Base-by-base conservation (phyloP, 495 filamentous ascomycete genomes). In the Delitschia confertaspora region DNA sequence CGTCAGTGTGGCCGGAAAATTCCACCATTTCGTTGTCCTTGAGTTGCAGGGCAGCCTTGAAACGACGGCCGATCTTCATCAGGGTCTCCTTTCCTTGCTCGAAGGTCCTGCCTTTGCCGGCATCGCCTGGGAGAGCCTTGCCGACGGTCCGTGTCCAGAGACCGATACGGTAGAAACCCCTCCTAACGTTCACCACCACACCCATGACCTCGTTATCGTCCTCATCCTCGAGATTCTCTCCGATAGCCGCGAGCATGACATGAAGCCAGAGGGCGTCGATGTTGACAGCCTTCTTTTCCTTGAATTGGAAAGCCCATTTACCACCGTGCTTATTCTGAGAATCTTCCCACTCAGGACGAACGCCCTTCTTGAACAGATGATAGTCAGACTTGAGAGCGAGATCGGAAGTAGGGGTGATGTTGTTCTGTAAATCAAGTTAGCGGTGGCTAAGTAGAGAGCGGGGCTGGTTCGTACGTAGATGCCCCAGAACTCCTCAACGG, bases 401-500 rank as follows among this genome's bases (percentile, higher is more conserved):
- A 51, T 96, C 88, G 48, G 93, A 96, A 44, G 87, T 86, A 11
- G 89, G 80, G 17, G 87, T 83, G 65, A 99, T 95, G 69, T 99
- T 99, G 72, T 99, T 99, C 91, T 98, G 61, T 16, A 26, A 21
- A 10, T 27, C 7, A 38, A 6, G 29, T 60, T 42, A 66, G 60
- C 10, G 11, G 38, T n/a, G 14, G 9, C 40, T 13, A 32, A 41
- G 32, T 22, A 17, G 13, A 23, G 20, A 20, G 13, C 10, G 8
- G n/a, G 20, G 21, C n/a, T 20, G 26, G 17, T 19, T 72, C 91
- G 60, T 78, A 96, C 91, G 62, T 99, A 95, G 59, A 96, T 82
- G 39, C 91, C 91, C 91, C 91, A 99, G 71, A 99, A 99, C 64
- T 99, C 93, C 65, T 99, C 91, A 3, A 99, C 91, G 9, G 88